These are phyloP conservation scores for Stylosanthes scabra DNA, from an alignment of 331 rosid species.

Conservation along the genomic window DNA sequence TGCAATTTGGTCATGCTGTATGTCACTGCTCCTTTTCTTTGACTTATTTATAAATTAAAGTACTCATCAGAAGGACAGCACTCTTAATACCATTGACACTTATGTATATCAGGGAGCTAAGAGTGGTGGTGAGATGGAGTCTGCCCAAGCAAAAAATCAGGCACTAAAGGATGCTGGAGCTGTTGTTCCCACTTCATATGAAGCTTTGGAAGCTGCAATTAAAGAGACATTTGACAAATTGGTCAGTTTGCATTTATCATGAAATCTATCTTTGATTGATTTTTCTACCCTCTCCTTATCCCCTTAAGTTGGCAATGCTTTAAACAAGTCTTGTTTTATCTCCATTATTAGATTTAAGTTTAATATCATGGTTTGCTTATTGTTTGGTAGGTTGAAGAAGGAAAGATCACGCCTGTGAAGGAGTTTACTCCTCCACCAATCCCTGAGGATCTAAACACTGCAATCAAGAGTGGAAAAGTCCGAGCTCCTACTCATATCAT, in stretches of 20 bases:
- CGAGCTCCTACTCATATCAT: conserved; percentile 98
- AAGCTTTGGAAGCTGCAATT: conserved; percentile 79
- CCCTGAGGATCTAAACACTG: conserved; percentile 90
- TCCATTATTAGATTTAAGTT: conserved; percentile 36
- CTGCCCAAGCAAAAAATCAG: conserved; percentile 97
- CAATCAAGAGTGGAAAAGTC: conserved; percentile 96
- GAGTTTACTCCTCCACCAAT: conserved; percentile 94
- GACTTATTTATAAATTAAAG: conserved; percentile 21
- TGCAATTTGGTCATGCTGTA: conserved; percentile 99
- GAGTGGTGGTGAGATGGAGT: conserved; percentile 99
- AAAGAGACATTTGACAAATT: conserved; percentile 88
- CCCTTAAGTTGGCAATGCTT: conserved; percentile 13
- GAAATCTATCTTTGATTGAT: conserved; percentile 25
- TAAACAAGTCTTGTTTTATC: conserved; percentile 10
- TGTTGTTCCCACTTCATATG: conserved; percentile 92
- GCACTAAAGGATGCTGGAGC: conserved; percentile 98
- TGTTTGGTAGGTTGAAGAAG: conserved; percentile 64
- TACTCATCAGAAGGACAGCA: conserved; percentile 28
- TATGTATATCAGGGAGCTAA: conserved; percentile 82
- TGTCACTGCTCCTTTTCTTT: conserved; percentile 47
- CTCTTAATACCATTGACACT: conserved; percentile 40
- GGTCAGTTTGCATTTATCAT: conserved; percentile 55
- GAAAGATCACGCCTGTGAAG: conserved; percentile 77
- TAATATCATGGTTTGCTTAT: conserved; percentile 33
- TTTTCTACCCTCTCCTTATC: conserved; percentile 20